These are phyloP conservation scores for Ophiostoma himal-ulmi DNA, from an alignment of 2,329 filamentous ascomycete species.

Conservation along the genomic window DNA sequence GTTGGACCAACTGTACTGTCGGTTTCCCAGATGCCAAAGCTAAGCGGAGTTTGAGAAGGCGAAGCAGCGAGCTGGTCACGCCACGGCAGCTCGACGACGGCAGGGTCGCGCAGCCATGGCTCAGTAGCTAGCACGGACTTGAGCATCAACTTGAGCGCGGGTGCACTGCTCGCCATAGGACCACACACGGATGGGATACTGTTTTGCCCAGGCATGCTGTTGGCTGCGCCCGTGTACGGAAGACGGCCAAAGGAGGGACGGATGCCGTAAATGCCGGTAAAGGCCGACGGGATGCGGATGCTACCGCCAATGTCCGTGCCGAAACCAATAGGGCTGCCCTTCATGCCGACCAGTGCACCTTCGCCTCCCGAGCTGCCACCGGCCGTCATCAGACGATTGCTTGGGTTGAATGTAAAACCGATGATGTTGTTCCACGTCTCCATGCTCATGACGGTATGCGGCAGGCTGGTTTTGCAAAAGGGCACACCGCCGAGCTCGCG, in stretches of 20 bases:
- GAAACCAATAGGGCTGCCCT: constrained; percentile 31
- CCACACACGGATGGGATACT: constrained; percentile 50
- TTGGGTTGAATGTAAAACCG: constrained; percentile 34
- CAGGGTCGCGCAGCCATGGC: constrained; percentile 58
- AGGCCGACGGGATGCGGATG: constrained; percentile 31
- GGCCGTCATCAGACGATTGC: constrained; percentile 32
- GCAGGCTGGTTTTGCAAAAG: constrained; percentile 31
- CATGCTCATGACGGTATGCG: constrained; percentile 29
- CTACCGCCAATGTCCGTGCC: constrained; percentile 35
- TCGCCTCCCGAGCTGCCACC: constrained; percentile 38
- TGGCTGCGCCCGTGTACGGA: constrained; percentile 26
- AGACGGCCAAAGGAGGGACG: constrained; percentile 31
- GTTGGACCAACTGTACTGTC: constrained; percentile 48
- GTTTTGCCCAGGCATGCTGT: constrained; percentile 49
- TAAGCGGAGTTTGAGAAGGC: constrained; percentile 34
- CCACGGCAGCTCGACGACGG: constrained; percentile 62
- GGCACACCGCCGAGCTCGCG: constrained; percentile 30
- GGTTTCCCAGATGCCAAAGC: constrained; percentile 49
- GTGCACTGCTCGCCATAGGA: constrained; percentile 53
- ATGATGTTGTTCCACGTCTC: constrained; percentile 36
- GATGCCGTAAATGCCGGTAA: constrained; percentile 32
- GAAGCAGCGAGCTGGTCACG: constrained; percentile 31
- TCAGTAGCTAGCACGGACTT: constrained; percentile 50
- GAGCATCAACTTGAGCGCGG: constrained; percentile 47
- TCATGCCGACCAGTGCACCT: constrained; percentile 33